These are phyloP conservation scores for Phytophthora pisi DNA, from an alignment of 352 stramenopile species.

Conservation along the genomic window DNA sequence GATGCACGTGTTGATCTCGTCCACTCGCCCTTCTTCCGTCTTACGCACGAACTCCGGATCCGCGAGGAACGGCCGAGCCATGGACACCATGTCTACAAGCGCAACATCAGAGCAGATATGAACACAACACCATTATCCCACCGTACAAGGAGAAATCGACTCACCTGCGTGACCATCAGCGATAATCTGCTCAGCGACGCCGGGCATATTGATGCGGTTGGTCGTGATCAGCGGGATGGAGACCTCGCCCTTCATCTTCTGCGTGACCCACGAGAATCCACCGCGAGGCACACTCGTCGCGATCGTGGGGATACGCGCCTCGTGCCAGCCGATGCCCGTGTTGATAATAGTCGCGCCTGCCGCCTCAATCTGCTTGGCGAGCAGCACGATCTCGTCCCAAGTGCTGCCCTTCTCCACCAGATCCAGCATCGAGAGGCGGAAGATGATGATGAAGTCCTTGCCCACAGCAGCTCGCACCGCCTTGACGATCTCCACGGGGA, in stretches of 20 bases:
- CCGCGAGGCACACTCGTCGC: constrained; percentile 94
- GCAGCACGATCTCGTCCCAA: constrained; percentile 88
- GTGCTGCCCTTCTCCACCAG: constrained; percentile 92
- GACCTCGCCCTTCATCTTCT: constrained; percentile 90
- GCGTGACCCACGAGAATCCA: constrained; percentile 95
- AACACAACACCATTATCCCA: not conserved
- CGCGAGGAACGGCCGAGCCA: constrained; percentile 93
- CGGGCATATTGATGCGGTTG: constrained; percentile 97
- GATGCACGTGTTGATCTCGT: constrained; percentile 99
- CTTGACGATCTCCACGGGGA: constrained; percentile 95
- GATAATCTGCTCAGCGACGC: constrained; percentile 92
- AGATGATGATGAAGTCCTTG: constrained; percentile 98
- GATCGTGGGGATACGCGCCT: constrained; percentile 97
- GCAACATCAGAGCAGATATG: not conserved
- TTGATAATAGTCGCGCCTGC: constrained; percentile 97
- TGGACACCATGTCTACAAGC: constrained; percentile 77
- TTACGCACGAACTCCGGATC: constrained; percentile 96
- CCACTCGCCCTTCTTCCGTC: constrained; percentile 81
- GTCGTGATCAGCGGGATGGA: constrained; percentile 95
- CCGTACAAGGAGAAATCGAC: not conserved
- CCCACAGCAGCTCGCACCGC: constrained; percentile 89
- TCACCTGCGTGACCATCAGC: constrained; percentile 71
- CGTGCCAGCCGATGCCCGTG: constrained; percentile 98
- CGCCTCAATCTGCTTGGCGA: constrained; percentile 92
- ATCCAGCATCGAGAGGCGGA: constrained; percentile 96